Evolutionary conservation across 1,284 basidiomycete genomes (phyloP).

Genomic region (Ustilago bromivora): DNA sequence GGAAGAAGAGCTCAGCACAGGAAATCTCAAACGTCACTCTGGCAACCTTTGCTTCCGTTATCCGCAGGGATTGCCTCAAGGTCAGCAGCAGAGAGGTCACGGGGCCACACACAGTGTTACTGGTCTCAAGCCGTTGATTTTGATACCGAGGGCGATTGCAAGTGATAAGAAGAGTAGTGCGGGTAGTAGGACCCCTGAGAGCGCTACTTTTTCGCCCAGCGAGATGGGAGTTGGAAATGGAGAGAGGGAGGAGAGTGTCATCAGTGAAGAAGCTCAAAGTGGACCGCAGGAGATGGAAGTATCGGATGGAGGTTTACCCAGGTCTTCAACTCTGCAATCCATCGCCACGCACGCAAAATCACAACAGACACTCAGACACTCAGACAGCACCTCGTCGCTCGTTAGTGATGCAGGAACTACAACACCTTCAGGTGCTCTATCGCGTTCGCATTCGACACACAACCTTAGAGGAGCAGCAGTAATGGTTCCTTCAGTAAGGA

Average conservation of each 20-base stretch:
- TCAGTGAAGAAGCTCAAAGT: conserved; percentile 5
- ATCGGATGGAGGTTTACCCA: conserved; percentile 9
- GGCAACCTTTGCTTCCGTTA: conserved; percentile 31
- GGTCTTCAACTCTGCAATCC: conserved; percentile 33
- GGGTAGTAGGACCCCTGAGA: conserved; percentile 25
- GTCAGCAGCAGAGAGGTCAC: conserved; percentile 18
- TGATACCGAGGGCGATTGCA: conserved; percentile 27
- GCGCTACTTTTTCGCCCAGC: neutral
- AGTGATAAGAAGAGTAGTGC: conserved; percentile 16
- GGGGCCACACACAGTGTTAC: conserved; percentile 30
- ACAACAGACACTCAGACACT: conserved; percentile 28
- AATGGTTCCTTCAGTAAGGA: conserved; percentile 61
- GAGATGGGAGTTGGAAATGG: neutral
- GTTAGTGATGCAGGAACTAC: conserved; percentile 10
- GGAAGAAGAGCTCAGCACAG: conserved; percentile 21
- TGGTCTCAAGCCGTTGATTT: conserved; percentile 38
- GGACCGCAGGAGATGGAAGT: neutral
- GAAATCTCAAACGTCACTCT: conserved; percentile 43
- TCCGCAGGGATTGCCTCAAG: conserved; percentile 14
- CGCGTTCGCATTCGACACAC: conserved; percentile 47
- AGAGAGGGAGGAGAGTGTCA: conserved; percentile 11
- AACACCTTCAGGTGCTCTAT: conserved; percentile 4
- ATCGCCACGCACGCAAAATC: neutral
- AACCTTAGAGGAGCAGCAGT: conserved; percentile 49
- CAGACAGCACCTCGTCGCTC: conserved; percentile 46